Conservation (phyloP, 169 alveolate genomes). For the Besnoitia besnoiti region DNA sequence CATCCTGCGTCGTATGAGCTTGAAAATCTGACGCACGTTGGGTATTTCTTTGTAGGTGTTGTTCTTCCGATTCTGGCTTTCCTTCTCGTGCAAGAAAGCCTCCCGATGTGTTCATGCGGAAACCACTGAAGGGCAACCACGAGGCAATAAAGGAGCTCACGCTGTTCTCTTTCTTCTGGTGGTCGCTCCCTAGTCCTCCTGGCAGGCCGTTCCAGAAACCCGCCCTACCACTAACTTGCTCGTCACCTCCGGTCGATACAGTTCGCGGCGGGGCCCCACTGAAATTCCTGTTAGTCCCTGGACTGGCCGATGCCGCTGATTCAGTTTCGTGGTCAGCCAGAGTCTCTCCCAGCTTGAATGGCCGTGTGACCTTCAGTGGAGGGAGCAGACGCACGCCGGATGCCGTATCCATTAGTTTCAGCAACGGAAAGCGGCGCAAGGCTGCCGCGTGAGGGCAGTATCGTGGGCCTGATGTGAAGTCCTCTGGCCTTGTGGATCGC, state of each 20-base stretch:
- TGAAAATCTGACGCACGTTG: too few species aligned
- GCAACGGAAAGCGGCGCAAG: neutral
- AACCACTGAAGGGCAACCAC: neutral
- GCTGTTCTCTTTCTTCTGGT: neutral
- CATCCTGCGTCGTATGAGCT: too few species aligned
- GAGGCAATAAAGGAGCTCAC: neutral
- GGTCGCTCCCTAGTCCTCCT: neutral
- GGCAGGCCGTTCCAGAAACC: neutral
- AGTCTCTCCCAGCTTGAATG: too few species aligned
- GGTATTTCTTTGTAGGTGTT: too few species aligned
- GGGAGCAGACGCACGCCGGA: constrained; percentile 19
- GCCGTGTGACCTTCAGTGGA: neutral
- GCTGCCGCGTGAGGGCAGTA: neutral
- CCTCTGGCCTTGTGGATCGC: neutral
- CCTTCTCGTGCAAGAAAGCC: constrained; percentile 26
- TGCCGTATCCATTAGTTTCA: too few species aligned
- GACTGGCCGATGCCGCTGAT: too few species aligned
- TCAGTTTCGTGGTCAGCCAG: too few species aligned
- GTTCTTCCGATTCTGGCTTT: neutral
- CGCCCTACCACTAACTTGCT: neutral
- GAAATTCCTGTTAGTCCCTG: too few species aligned
- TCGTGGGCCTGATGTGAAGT: neutral
- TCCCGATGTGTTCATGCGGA: neutral
- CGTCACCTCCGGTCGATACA: neutral
- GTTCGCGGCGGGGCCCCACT: too few species aligned